Evolutionary conservation across 2,329 filamentous ascomycete genomes (phyloP).

Genomic region (Myrmaecium sp.): DNA sequence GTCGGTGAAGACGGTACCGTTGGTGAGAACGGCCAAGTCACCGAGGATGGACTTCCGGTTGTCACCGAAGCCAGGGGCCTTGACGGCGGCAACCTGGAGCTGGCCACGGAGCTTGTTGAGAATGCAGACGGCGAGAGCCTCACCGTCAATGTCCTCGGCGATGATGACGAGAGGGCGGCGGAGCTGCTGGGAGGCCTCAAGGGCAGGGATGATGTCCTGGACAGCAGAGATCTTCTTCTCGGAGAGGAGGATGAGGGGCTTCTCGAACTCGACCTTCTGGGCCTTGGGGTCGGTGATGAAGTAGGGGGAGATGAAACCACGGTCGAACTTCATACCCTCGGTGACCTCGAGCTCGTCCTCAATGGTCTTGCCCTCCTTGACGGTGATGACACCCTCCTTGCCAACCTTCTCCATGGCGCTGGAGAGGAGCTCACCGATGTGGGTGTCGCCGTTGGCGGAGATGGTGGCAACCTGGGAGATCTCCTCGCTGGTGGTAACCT

Average conservation of each 20-base stretch:
- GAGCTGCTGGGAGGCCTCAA: slow-evolving; percentile 90
- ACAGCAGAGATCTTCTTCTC: slow-evolving; percentile 99
- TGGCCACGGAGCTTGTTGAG: slow-evolving; percentile 99
- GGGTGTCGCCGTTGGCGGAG: slow-evolving; percentile 87
- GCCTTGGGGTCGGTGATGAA: slow-evolving; percentile 99
- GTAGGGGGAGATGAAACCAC: slow-evolving; percentile 95
- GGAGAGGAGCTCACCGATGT: slow-evolving; percentile 90
- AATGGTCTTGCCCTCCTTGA: slow-evolving; percentile 99
- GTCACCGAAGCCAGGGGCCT: slow-evolving; percentile 97
- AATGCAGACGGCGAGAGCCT: slow-evolving; percentile 96
- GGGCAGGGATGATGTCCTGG: slow-evolving; percentile 94
- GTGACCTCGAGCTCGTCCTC: slow-evolving; percentile 96
- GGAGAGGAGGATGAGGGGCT: slow-evolving; percentile 92
- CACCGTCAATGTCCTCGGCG: slow-evolving; percentile 96
- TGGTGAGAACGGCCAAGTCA: slow-evolving; percentile 88
- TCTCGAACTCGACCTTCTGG: slow-evolving; percentile 99
- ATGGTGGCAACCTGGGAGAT: slow-evolving; percentile 97
- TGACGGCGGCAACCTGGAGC: slow-evolving; percentile 95
- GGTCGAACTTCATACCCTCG: slow-evolving; percentile 99
- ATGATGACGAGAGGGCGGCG: slow-evolving; percentile 96
- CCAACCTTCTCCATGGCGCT: slow-evolving; percentile 99
- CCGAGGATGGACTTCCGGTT: slow-evolving; percentile 99
- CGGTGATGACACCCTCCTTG: slow-evolving; percentile 99
- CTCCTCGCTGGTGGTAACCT: slow-evolving; percentile 94
- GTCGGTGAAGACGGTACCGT: slow-evolving; percentile 93